Conservation (phyloP, 345 rosid genomes). For the Rhizophora mangle region DNA sequence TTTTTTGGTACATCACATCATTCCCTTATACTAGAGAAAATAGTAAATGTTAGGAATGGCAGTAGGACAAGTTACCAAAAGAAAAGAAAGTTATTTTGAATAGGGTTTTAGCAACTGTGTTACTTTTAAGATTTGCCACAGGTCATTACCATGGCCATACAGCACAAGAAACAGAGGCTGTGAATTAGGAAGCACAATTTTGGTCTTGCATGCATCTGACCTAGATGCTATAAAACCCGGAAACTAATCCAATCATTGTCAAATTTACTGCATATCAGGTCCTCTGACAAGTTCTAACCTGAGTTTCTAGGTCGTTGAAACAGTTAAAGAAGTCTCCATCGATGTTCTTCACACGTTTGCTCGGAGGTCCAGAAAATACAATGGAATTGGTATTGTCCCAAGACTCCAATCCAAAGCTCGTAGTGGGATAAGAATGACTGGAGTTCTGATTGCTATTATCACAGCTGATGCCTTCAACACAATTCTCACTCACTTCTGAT, state of each 20-base stretch:
- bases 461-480: slow-evolving; percentile 47
- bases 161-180: background rate
- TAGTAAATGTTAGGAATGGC: too few relatives aligned
- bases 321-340: slow-evolving; percentile 61
- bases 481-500: slow-evolving; percentile 60
- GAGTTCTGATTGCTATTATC: slow-evolving; percentile 39
- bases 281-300: slow-evolving; percentile 43
- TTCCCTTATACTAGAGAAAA: too few relatives aligned
- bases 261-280: too few relatives aligned
- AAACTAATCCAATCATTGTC: too few relatives aligned
- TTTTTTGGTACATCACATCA: too few relatives aligned
- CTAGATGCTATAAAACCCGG: background rate
- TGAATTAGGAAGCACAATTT: background rate
- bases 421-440: slow-evolving; percentile 38
- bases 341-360: slow-evolving; percentile 54
- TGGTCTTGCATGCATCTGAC: background rate
- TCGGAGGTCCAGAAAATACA: slow-evolving; percentile 60
- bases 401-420: slow-evolving; percentile 64
- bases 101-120: background rate
- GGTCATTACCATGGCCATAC: too few relatives aligned
- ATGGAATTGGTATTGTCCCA: slow-evolving; percentile 76
- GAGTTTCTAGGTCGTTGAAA: slow-evolving; percentile 60
- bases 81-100: background rate
- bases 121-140: too few relatives aligned
- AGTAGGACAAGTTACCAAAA: background rate